Base-by-base conservation (phyloP, 139 green algal species). In the Picochlorum sp. region DNA sequence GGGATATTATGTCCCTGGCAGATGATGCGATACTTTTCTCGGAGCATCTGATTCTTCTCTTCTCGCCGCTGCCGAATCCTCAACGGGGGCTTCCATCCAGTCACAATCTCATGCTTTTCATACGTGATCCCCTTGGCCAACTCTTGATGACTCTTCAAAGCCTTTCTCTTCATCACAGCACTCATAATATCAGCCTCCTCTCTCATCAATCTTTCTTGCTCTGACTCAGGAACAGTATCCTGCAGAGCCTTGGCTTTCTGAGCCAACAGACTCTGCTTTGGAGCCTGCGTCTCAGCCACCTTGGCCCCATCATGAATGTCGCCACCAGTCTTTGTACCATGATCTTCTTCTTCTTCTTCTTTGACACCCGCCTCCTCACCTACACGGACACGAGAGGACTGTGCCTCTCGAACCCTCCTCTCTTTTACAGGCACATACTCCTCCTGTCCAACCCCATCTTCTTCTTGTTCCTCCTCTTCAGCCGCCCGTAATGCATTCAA, bases 151-250 rank as follows among this genome's bases (percentile, higher is more conserved):
- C 79, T 86, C 74, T 94, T 93, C 18, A 98, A 84, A 49, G 92
- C 89, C 63, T 86, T 80, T 67, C 87, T 90, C 65, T 92, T 83
- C n/a, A 82, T 85, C 49, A 97, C 79, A 56, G 86, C 65, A 31
- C 83, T 78, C 80, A 98, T 78, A 41, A 98, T 87, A 57, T 94
- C 88, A 31, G 74, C 50, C 79, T 98, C 92, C 79, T 99, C 86
- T 23, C 65, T 62, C 63, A 82, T 58, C n/a, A 47, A 26, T 50
- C 85, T 81, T 64, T 94, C 80, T 34, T 76, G 71, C 57, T 87
- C 83, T 4, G 77, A 90, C 62, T 87, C 75, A 24, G 82, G 67
- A 4, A 75, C 69, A 60, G 62, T 45, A 21, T 83, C 81, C 65
- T 84, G 76, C 54, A 81, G 54, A 10, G 76, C 70, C 45, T 81